Evolutionary conservation across 805 yeast genomes (phyloP).

Genomic region (Kuraishia piskuri): DNA sequence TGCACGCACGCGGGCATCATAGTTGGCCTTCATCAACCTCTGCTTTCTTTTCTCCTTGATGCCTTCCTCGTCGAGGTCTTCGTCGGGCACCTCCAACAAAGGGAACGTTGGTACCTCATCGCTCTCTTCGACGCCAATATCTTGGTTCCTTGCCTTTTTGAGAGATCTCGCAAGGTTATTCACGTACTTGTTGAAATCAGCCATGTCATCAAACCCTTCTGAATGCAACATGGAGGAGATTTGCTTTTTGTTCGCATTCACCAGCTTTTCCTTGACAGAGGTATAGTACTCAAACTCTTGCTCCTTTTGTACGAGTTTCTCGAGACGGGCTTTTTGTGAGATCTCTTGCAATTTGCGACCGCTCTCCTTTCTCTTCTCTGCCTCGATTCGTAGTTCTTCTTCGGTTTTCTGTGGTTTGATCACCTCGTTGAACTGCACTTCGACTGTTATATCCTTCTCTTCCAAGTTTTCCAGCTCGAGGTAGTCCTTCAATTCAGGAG

Average conservation of each 20-base stretch:
- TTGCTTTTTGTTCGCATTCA: constrained; percentile 41
- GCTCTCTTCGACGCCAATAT: constrained; percentile 47
- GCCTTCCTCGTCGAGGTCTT: constrained; percentile 68
- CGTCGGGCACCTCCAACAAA: constrained; percentile 77
- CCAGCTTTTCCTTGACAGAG: constrained; percentile 44
- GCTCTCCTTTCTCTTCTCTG: constrained; percentile 74
- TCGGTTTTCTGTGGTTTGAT: constrained; percentile 67
- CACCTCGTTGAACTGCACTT: constrained; percentile 69
- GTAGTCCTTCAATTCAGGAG: constrained; percentile 46
- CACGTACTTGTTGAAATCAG: constrained; percentile 61
- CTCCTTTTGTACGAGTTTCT: constrained; percentile 72
- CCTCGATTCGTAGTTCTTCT: constrained; percentile 70
- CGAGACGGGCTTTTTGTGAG: constrained; percentile 76
- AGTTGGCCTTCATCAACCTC: constrained; percentile 71
- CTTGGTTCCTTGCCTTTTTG: constrained; percentile 57
- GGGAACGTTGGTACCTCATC: constrained; percentile 55
- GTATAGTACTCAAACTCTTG: constrained; percentile 70
- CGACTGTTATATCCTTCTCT: constrained; percentile 64
- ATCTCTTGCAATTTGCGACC: constrained; percentile 89
- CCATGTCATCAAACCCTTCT: constrained; percentile 74
- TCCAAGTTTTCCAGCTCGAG: constrained; percentile 60
- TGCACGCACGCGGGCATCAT: constrained; percentile 80
- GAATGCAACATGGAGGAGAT: constrained; percentile 45
- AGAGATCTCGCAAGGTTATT: constrained; percentile 58
- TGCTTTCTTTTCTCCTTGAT: constrained; percentile 84